Evolutionary conservation across 768 basidiomycete species (phyloP), one percentile per base, ranked within the genome.

Genomic region (Phaeotremella skinneri): DNA sequence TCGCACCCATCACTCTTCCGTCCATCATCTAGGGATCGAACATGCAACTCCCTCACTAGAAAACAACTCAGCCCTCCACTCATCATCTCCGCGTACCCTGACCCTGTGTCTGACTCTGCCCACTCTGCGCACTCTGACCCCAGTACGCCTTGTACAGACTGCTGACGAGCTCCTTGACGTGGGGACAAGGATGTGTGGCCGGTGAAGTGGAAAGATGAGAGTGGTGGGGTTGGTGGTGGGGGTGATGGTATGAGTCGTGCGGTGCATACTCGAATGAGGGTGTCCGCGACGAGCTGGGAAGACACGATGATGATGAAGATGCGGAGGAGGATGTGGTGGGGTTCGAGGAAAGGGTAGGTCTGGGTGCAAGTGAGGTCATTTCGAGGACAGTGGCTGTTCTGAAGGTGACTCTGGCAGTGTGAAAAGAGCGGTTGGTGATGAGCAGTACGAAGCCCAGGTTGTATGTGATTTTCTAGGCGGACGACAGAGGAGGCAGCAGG

Each of bases 111-210:
- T 23, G 49, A 7, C 29, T 21, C 13, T 14, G 41, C 52, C 20
- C 20, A n/a, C 17, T 39, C 37, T n/a, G 39, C 2, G 13, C 7
- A 34, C 34, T 27, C 48, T 23, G 21, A 13, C 43, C 43, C 43
- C 43, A 45, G 30, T 48, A 47, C 26, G 53, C 62, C 45, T 58
- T 65, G 30, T 63, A 60, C 25, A 69, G 45, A 3, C 49, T 43
- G 21, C 52, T 52, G 23, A 67, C 62, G 31, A 70, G 53, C 50
- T 70, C 60, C 48, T 53, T 62, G 43, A 65, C 39, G 49, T 70
- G 68, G 17, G 68, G 68, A 61, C 68, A 70, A 11, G 68, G 68
- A 41, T 70, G 68, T 54, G 62, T 53, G 27, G 52, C 60, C 17
- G 59, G 45, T 41, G 30, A 47, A 4, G 49, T 16, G 14, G 34